Base-by-base conservation (phyloP, 768 basidiomycete species). In the Russula dissimulans region DNA sequence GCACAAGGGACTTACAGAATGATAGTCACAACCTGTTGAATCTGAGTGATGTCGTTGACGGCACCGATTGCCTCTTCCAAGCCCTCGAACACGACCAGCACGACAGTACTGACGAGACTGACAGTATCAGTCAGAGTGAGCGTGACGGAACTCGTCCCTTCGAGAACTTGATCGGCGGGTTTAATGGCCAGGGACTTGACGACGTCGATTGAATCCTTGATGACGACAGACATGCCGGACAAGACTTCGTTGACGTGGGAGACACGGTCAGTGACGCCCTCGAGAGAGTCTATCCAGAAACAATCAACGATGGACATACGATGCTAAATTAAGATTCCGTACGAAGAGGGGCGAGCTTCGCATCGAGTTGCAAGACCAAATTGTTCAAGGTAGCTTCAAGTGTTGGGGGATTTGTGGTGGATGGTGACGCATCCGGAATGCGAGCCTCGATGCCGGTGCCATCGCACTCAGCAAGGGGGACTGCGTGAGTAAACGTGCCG, bases 71-170 rank as follows among this genome's bases (percentile, higher is more conserved):
- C 36, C n/a, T 1, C 9, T 1, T 18, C 0, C 34, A 59, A 12
- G 22, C 18, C 44, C 2, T 22, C 26, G 17, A 53, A 53, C 4
- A 59, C 50, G 6, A 53, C 5, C 0, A 10, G 1, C 22, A 59
- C 17, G 14, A 53, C 17, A 4, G 18, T 5, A 15, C 5, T 7
- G 17, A 59, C 14, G 36, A 52, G 57, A 1, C 3, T 7, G 3
- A 69, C 70, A 34, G 76, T 52, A 3, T 65, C 64, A 1, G 60
- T 14, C 22, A 74, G 69, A 6, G 69, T 69, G 66, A 73, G 44
- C 41, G 55, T 32, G 5, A 58, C 69, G 9, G 66, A 71, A 1
- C 66, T 59, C 31, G 62, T 64, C 22, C 66, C 48, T 5, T 65
- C 66, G 57, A 74, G 59, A 61, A 77, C 68, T 9, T 67, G 61